These are phyloP conservation scores for Inga leiocalycina DNA, from an alignment of 306 rosid species.

Conservation along the genomic window DNA sequence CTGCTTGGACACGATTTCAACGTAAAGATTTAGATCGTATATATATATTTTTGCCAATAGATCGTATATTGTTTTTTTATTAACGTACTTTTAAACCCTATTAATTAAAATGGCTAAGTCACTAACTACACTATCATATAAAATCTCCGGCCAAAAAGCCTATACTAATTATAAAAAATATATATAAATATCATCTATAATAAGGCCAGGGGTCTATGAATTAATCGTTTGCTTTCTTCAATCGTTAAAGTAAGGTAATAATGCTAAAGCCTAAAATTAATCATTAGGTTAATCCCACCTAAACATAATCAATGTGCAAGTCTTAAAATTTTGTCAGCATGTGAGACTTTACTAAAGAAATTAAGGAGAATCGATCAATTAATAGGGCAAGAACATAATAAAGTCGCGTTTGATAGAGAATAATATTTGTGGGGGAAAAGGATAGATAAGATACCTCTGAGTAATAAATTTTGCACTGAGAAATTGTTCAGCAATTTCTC, in stretches of 20 bases:
- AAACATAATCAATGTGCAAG: not conserved
- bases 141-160: not conserved
- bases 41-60: not conserved
- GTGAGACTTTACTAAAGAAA: not conserved
- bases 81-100: not conserved
- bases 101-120: not conserved
- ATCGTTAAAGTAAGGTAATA: not conserved
- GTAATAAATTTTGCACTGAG: not conserved
- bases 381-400: not conserved
- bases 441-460: not conserved
- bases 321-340: not conserved
- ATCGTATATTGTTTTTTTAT: not conserved
- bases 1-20: not conserved
- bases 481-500: too few relatives aligned
- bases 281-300: not conserved
- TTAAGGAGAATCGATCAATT: not conserved
- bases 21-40: not conserved
- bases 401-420: not conserved
- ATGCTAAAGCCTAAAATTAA: not conserved
- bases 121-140: not conserved
- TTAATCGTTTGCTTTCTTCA: not conserved
- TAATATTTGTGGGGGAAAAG: not conserved
- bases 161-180: not conserved
- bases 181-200: not conserved
- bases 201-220: not conserved